phyloP scores from a whole-genome alignment of 176 grass and related monocot species.

The Eragrostis curvula region DNA sequence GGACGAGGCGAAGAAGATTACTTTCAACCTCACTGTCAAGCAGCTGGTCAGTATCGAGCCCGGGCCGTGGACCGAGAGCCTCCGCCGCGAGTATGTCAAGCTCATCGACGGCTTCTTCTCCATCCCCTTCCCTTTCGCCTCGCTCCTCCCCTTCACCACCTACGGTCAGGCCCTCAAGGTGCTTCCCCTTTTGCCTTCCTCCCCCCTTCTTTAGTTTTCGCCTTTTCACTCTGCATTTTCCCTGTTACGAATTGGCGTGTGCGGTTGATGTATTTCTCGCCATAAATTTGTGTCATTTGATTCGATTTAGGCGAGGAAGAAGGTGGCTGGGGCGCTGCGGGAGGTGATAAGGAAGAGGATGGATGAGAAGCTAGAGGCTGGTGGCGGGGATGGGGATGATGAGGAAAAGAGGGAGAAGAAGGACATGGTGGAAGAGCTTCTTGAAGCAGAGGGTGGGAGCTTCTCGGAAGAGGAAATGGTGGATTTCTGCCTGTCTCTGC shows the following conservation, averaged over 20 bases:
- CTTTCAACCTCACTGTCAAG: conserved; percentile 92
- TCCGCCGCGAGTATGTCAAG: conserved; percentile 84
- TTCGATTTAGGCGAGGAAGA: conserved; percentile 76
- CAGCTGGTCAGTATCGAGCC: conserved; percentile 96
- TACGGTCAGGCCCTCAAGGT: conserved; percentile 97
- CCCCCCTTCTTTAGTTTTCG: background rate
- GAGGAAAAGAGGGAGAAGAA: conserved; percentile 46
- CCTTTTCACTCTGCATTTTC: background rate
- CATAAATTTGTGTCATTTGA: background rate
- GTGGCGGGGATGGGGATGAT: background rate
- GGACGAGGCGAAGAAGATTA: conserved; percentile 95
- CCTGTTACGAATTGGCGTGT: background rate
- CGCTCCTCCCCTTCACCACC: conserved; percentile 84
- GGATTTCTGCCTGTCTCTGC: conserved; percentile 86
- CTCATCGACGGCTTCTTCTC: conserved; percentile 98
- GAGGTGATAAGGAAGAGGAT: conserved; percentile 84
- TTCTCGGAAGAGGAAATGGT: conserved; percentile 93
- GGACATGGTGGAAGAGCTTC: conserved; percentile 92
- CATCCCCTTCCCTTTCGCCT: conserved; percentile 77
- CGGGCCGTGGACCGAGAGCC: conserved; percentile 72
- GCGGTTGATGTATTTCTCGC: background rate
- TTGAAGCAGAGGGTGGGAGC: conserved; percentile 67
- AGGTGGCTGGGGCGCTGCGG: conserved; percentile 81
- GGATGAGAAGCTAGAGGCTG: conserved; percentile 44
- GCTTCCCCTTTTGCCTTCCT: background rate